Base-by-base conservation (phyloP, 2,329 filamentous ascomycete genomes). In the Colletotrichum sp. region DNA sequence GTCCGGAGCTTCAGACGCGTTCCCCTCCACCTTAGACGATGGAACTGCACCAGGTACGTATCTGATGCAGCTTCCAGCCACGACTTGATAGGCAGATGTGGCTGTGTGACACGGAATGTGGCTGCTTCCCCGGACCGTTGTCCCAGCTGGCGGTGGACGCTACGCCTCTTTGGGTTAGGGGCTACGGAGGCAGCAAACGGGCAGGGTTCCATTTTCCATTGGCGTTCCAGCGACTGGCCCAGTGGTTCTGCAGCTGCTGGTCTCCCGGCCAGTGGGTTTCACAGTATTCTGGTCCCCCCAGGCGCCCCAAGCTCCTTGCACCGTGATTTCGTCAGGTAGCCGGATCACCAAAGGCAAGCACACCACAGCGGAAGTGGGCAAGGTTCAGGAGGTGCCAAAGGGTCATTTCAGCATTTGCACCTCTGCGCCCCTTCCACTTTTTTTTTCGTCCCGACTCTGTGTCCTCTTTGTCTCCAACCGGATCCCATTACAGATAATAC, bases 231-330 rank as follows among this genome's bases (percentile, higher is more conserved):
- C 43, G 43, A 52, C 43, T 52, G 43, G n/a, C 28, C 24, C 43
- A 56, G 48, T 36, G 48, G 43, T 66, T 75, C 73, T 75, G 73
- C 32, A 68, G 70, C 73, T 52, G 43, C 43, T 52, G 43, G 43
- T 52, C 43, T 75, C 56, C 70, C 67, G 48, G 26, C 56, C 64
- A 68, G 56, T 55, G 43, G 71, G 73, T 75, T 73, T 75, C 73
- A 75, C 48, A 34, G 72, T 65, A 56, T 48, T 64, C 56, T 58
- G 38, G 55, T 26, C 12, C 62, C 66, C 71, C 72, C 58, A 21
- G 21, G 64, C 64, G 75, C 62, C 68, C 75, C 73, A 75, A 77
- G 75, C 75, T 77, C 72, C 75, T 75, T 67, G 65, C 43, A 61
- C 62, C 52, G 71, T 73, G 74, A 70, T 72, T 75, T 77, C 66